phyloP scores from a whole-genome alignment of 495 filamentous ascomycete genomes.

The Astrocystis sublimbata region DNA sequence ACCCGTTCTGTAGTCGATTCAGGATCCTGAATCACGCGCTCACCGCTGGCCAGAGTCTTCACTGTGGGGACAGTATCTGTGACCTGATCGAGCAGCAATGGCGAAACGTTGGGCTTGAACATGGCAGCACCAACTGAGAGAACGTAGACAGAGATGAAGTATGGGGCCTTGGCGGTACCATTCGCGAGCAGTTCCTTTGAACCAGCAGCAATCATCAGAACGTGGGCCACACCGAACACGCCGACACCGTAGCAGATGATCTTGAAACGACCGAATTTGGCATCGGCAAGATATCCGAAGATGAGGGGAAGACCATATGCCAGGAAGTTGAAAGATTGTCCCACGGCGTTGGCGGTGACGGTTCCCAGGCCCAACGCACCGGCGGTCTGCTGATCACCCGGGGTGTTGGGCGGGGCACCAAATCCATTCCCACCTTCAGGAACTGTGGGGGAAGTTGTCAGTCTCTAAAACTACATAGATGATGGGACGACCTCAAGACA shows the following conservation, averaged over 20 bases:
- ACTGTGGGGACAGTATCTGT: conserved; percentile 48
- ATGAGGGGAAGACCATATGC: conserved; percentile 61
- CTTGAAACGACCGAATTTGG: conserved; percentile 58
- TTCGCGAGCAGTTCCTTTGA: conserved; percentile 58
- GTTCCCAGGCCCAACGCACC: conserved; percentile 63
- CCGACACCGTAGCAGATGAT: conserved; percentile 63
- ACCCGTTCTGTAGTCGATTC: conserved; percentile 61
- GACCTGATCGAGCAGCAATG: conserved; percentile 61
- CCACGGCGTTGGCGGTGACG: conserved; percentile 59
- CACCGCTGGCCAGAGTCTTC: conserved; percentile 45
- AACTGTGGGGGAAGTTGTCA: conserved; percentile 22
- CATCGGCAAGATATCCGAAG: conserved; percentile 59
- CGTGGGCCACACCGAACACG: conserved; percentile 66
- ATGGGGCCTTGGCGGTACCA: conserved; percentile 57
- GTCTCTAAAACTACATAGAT: background rate
- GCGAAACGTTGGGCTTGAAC: conserved; percentile 70
- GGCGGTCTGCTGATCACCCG: conserved; percentile 53
- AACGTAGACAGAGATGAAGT: conserved; percentile 59
- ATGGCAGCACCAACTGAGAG: conserved; percentile 58
- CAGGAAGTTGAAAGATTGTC: conserved; percentile 61
- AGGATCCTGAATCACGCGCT: conserved; percentile 60
- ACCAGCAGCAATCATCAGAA: conserved; percentile 63
- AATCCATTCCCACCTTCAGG: conserved; percentile 62
- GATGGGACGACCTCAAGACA: background rate
- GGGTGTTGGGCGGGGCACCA: conserved; percentile 60